These are phyloP conservation scores for Agrocybe chaxingu DNA, from an alignment of 768 basidiomycete genomes.

Conservation along the genomic window DNA sequence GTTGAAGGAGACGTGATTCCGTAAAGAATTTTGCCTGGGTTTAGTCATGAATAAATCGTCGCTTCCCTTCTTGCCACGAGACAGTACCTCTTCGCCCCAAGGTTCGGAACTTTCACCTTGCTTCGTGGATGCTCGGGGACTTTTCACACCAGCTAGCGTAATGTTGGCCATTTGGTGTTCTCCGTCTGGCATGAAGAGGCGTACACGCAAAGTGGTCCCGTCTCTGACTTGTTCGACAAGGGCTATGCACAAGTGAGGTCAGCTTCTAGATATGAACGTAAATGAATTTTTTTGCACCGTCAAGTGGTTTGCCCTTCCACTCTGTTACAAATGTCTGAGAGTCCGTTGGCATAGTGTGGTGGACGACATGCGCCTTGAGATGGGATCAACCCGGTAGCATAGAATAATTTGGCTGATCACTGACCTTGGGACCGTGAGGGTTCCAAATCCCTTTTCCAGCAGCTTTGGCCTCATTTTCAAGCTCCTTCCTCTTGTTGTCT, in stretches of 20 bases:
- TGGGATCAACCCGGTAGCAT: conserved; percentile 3
- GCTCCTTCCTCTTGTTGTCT: conserved; percentile 64
- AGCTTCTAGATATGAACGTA: conserved; percentile 1
- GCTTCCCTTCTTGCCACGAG: conserved; percentile 1
- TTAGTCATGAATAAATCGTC: conserved; percentile 11
- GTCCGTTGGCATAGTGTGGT: conserved; percentile 87
- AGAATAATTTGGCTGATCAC: neutral
- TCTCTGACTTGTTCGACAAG: conserved; percentile 94
- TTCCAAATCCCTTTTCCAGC: conserved; percentile 87
- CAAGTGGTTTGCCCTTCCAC: conserved; percentile 88
- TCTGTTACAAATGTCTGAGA: conserved; percentile 85
- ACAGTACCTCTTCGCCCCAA: conserved; percentile 83
- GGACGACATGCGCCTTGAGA: conserved; percentile 63
- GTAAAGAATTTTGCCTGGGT: conserved; percentile 88
- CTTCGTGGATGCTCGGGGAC: conserved; percentile 65
- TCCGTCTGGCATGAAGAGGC: conserved; percentile 83
- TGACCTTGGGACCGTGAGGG: conserved; percentile 70
- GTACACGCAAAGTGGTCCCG: conserved; percentile 84
- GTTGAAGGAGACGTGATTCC: conserved; percentile 83
- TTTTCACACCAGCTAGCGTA: conserved; percentile 77
- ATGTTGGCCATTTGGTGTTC: conserved; percentile 91
- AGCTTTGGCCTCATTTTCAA: conserved; percentile 73
- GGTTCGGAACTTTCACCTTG: conserved; percentile 78
- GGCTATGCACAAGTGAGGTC: conserved; percentile 39
- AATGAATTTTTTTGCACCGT: conserved; percentile 48